Percentiles rank a stretch among this genome's conserved stretches.
Conservation (phyloP, 1,284 basidiomycete species). For the Grifola frondosa region DNA sequence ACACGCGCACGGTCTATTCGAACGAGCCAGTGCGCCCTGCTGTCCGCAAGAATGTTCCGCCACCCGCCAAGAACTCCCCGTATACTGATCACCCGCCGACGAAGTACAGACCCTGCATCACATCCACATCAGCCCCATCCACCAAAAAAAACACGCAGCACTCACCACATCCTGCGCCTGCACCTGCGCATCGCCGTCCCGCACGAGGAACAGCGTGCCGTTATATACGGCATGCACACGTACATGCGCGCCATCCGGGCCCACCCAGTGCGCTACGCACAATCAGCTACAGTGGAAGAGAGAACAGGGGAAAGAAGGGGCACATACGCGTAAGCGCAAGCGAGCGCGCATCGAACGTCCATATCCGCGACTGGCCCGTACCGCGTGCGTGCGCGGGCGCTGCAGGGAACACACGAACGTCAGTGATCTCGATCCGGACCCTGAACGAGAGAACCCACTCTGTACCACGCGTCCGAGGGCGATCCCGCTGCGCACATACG, state of each 20-base stretch:
- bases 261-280: conserved; percentile 23
- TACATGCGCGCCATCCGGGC: conserved; percentile 21
- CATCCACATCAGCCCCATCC: not conserved
- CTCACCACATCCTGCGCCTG: conserved; percentile 18
- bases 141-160: not conserved
- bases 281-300: not conserved
- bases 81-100: conserved; percentile 11
- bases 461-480: conserved; percentile 6
- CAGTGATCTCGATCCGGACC: no score
- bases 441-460: conserved; percentile 9
- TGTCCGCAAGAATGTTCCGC: no score
- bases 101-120: conserved; percentile 11
- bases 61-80: no score
- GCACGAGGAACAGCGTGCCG: conserved; percentile 18
- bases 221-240: conserved; percentile 15
- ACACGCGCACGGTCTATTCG: no score
- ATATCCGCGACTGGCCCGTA: conserved; percentile 23
- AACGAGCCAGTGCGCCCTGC: no score
- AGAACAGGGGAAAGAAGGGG: not conserved
- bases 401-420: conserved; percentile 1
- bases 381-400: conserved; percentile 16
- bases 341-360: conserved; percentile 20
- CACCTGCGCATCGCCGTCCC: conserved; percentile 19
- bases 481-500: no score
- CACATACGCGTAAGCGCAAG: conserved; percentile 20